Base-by-base conservation (phyloP, 805 yeast species). In the Metschnikowia cerradonensis region DNA sequence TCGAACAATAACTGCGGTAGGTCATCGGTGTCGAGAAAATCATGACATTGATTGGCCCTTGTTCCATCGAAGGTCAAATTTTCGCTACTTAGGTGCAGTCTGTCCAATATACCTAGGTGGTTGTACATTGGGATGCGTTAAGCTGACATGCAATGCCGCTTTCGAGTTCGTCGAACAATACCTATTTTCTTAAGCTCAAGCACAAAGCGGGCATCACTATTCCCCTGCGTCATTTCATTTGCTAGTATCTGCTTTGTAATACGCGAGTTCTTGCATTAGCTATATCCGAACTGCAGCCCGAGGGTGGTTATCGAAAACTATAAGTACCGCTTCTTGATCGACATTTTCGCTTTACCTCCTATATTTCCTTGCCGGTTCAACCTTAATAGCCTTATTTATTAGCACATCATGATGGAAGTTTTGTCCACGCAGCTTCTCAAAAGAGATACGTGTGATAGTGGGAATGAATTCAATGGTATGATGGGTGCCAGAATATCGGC, bases 401-500 rank as follows among this genome's bases (percentile, higher is more conserved):
- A 23, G 6, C 17, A 10, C 36, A 33, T n/a, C 32, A 53, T 55
- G 57, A 36, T 51, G 17, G 50, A 47, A 2, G 39, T 44, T 15
- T 3, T 62, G 13, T 38, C 53, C 6, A 5, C 36, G 2, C 51
- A 53, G 32, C 15, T 55, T 14, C 45, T 54, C 39, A 63, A 55
- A 51, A 62, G 73, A 52, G 69, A 64, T 26, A 60, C 63, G 14
- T 81, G 84, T 63, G 67, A 63, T 0, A 52, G 62, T 4, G 67
- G 60, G 3, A 78, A 72, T 54, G 82, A 76, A 10, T 79, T 72
- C 55, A 66, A 76, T 51, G 83, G 81, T 10, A 56, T 57, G 47
- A 59, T 67, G 67, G 77, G 75, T 3, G 75, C 77, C 47, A 72
- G 90, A 59, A 79, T 85, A 51, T 82, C 87, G 2, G 67, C 88